These are phyloP conservation scores for Tirmania nivea DNA, from an alignment of 495 filamentous ascomycete genomes.

Conservation along the genomic window DNA sequence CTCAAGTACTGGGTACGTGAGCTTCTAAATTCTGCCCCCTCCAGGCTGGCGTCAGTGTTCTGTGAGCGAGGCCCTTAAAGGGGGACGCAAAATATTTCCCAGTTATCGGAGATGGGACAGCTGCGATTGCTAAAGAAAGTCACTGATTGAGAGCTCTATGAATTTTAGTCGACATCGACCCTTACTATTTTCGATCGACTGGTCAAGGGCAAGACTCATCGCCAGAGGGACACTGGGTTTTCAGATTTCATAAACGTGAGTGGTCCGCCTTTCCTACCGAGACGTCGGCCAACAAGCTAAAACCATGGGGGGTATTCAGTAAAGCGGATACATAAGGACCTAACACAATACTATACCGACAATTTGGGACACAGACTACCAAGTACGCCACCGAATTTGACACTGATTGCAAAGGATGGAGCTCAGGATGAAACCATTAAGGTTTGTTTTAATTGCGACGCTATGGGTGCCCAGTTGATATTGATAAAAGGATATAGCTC, in stretches of 20 bases:
- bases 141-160: no score
- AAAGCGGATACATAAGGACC: constrained; percentile 16
- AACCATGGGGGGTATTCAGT: constrained; percentile 1
- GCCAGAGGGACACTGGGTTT: constrained; percentile 14
- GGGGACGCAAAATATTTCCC: no score
- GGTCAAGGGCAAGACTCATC: constrained; percentile 4
- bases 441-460: not conserved
- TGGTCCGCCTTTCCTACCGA: not conserved
- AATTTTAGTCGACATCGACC: constrained; percentile 18
- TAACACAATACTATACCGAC: constrained; percentile 17
- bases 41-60: not conserved
- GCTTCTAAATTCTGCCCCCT: not conserved
- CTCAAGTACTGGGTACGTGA: constrained; percentile 17
- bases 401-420: constrained; percentile 17
- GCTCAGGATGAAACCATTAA: constrained; percentile 18
- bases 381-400: constrained; percentile 13
- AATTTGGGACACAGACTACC: constrained; percentile 14
- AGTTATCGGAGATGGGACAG: no score
- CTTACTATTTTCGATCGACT: constrained; percentile 16
- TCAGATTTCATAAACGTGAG: constrained; percentile 14
- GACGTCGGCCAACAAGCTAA: not conserved
- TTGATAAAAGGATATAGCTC: constrained; percentile 2
- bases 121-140: no score
- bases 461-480: no score
- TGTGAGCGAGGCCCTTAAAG: not conserved